Percentiles rank a stretch among this genome's conserved stretches.
Evolutionary conservation across 768 basidiomycete genomes (phyloP).

Genomic region (Pluteus cervinus): DNA sequence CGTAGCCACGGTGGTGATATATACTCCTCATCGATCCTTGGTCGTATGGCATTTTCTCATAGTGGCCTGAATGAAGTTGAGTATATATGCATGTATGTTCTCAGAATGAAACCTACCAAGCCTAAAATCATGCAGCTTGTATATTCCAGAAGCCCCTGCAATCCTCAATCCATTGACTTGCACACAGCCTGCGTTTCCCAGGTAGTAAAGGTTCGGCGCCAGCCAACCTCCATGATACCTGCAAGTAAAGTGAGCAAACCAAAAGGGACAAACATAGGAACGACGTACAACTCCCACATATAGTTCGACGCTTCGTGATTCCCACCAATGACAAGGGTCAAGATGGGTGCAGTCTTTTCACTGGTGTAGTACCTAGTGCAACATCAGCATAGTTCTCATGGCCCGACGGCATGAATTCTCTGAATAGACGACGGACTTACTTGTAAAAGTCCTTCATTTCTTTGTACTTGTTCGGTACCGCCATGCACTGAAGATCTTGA

Average conservation of each 20-base stretch:
- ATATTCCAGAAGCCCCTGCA: constrained; percentile 90
- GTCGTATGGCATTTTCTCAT: constrained; percentile 81
- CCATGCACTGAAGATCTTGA: constrained; percentile 83
- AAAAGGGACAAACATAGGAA: neutral
- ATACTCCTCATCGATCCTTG: constrained; percentile 67
- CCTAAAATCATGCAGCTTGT: constrained; percentile 68
- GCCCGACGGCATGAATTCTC: neutral
- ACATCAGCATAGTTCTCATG: constrained; percentile 2
- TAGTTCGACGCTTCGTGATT: constrained; percentile 98
- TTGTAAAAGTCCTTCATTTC: constrained; percentile 79
- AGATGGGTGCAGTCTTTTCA: constrained; percentile 69
- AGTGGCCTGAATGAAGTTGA: constrained; percentile 46
- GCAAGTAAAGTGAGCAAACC: neutral
- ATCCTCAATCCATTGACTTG: constrained; percentile 85
- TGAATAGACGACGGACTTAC: constrained; percentile 30
- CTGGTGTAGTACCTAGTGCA: constrained; percentile 78
- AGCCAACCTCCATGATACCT: constrained; percentile 98
- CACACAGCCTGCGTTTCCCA: constrained; percentile 87
- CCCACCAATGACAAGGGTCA: constrained; percentile 94
- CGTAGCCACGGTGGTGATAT: constrained; percentile 89
- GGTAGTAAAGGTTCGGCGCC: constrained; percentile 93
- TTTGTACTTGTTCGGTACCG: constrained; percentile 87
- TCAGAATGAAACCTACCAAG: constrained; percentile 39
- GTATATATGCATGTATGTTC: neutral
- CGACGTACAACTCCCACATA: constrained; percentile 85